phyloP scores from a whole-genome alignment of 192 early-diverging fungal genomes.

The Irineochytrium annulatum region DNA sequence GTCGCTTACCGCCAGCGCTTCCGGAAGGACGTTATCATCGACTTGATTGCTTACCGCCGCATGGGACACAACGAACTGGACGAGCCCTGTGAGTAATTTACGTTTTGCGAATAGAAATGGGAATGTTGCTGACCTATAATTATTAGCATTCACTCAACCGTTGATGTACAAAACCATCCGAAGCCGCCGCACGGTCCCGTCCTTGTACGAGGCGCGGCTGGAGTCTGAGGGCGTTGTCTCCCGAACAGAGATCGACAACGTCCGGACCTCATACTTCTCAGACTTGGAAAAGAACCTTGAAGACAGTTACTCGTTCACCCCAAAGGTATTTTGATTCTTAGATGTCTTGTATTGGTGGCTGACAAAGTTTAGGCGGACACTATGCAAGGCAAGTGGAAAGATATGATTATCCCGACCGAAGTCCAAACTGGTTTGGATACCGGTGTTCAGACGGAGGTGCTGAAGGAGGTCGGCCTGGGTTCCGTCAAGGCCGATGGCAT shows the following conservation, averaged over 20 bases:
- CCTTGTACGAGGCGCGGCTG: conserved; percentile 78
- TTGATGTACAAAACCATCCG: conserved; percentile 95
- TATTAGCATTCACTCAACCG: conserved; percentile 84
- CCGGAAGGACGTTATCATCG: conserved; percentile 92
- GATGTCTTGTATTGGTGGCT: neutral
- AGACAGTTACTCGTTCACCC: conserved; percentile 54
- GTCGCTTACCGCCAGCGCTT: conserved; percentile 91
- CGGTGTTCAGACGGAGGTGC: conserved; percentile 57
- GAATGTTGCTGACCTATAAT: conserved; percentile 2
- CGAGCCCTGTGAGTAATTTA: conserved; percentile 62
- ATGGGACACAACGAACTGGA: conserved; percentile 99
- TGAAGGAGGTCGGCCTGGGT: conserved; percentile 67
- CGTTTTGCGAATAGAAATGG: neutral
- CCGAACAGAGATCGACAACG: conserved; percentile 40
- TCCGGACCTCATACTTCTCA: conserved; percentile 58
- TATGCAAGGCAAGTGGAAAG: conserved; percentile 76
- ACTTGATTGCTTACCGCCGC: conserved; percentile 90
- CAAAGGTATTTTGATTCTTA: conserved; percentile 25
- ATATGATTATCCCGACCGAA: conserved; percentile 61
- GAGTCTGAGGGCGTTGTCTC: conserved; percentile 45
- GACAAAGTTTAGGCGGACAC: conserved; percentile 39
- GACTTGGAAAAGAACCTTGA: conserved; percentile 59
- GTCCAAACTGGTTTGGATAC: conserved; percentile 47
- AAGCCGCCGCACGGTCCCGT: conserved; percentile 74
- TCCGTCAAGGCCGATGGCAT: conserved; percentile 74